These are phyloP conservation scores for Yamadazyma ubonensis DNA, from an alignment of 805 yeast genomes.

Conservation along the genomic window DNA sequence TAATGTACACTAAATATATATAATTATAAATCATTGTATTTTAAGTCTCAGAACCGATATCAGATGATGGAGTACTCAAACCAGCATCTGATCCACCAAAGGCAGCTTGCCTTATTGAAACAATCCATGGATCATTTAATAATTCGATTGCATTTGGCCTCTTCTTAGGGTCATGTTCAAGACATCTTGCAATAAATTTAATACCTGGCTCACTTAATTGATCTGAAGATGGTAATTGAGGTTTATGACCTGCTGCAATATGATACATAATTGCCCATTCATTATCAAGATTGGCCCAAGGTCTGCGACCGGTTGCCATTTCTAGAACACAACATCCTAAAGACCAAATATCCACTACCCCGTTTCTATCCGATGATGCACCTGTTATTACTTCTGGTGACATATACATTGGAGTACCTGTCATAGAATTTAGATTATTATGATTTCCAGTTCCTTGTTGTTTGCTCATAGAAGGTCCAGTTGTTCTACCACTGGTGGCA, in stretches of 20 bases:
- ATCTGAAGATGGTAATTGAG: slow-evolving; percentile 75
- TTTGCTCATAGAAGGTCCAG: slow-evolving; percentile 21
- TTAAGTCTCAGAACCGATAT: slow-evolving; percentile 15
- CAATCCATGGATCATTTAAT: slow-evolving; percentile 87
- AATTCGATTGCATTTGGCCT: slow-evolving; percentile 85
- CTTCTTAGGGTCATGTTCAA: slow-evolving; percentile 77
- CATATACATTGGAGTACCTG: slow-evolving; percentile 99
- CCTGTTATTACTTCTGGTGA: slow-evolving; percentile 96
- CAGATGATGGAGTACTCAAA: slow-evolving; percentile 40
- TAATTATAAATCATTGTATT: not conserved
- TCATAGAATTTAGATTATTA: slow-evolving; percentile 49
- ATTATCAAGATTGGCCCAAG: slow-evolving; percentile 95
- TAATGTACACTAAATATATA: not conserved
- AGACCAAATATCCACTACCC: slow-evolving; percentile 90
- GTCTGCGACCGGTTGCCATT: slow-evolving; percentile 95
- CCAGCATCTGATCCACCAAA: slow-evolving; percentile 44
- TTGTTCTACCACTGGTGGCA: slow-evolving; percentile 56
- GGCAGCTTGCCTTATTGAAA: slow-evolving; percentile 65
- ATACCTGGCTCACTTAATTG: slow-evolving; percentile 76
- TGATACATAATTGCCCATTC: slow-evolving; percentile 99
- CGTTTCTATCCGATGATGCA: slow-evolving; percentile 53
- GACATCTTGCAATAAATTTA: slow-evolving; percentile 67
- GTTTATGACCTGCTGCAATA: slow-evolving; percentile 92
- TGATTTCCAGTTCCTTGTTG: slow-evolving; percentile 15
- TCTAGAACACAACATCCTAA: slow-evolving; percentile 93